Percentiles rank a stretch among this genome's conserved stretches.
Evolutionary conservation across 352 stramenopile species (phyloP).

Genomic region (Pythium sp.): DNA sequence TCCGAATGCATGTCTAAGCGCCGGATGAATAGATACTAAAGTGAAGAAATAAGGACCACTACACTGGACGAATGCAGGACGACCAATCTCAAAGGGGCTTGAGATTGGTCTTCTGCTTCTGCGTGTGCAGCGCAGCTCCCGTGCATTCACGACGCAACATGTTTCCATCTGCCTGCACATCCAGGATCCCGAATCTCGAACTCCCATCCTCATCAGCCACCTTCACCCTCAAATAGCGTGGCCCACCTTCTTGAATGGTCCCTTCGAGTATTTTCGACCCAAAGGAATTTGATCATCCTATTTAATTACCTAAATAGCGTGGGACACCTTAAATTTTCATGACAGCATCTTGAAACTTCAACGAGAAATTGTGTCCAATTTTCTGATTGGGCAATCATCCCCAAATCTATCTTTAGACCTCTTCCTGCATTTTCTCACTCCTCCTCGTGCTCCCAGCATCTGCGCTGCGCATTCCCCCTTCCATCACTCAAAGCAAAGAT

Average conservation of each 20-base stretch:
- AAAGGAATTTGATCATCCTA: too few species aligned
- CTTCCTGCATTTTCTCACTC: neutral
- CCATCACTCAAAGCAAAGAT: neutral
- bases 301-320: neutral
- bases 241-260: neutral
- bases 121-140: too few species aligned
- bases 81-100: neutral
- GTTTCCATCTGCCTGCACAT: neutral
- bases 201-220: neutral
- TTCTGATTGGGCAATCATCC: conserved; percentile 6
- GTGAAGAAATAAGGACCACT: too few species aligned
- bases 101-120: neutral
- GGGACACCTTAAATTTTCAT: neutral
- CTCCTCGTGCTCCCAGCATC: neutral
- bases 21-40: too few species aligned
- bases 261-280: neutral
- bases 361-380: neutral
- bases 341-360: neutral
- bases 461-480: neutral
- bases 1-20: too few species aligned
- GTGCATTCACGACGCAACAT: neutral
- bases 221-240: neutral
- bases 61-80: neutral
- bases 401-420: conserved; percentile 6
- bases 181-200: neutral